phyloP scores from a whole-genome alignment of 2,329 filamentous ascomycete species.

The Verticillium albo-atrum region DNA sequence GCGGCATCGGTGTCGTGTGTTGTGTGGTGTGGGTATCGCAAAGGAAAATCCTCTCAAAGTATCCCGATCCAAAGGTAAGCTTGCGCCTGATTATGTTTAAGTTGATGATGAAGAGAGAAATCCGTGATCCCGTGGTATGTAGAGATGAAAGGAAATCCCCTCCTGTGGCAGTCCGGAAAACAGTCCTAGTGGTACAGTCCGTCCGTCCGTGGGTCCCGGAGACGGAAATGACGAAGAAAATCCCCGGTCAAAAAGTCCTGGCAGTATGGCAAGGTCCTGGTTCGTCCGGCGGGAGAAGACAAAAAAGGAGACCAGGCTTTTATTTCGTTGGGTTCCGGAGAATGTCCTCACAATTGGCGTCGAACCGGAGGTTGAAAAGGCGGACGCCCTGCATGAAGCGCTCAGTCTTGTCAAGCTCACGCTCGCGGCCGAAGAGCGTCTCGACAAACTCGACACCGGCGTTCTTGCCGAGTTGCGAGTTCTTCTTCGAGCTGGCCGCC shows the following conservation, averaged over 20 bases:
- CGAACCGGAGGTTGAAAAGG: slow-evolving; percentile 89
- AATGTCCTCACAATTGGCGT: slow-evolving; percentile 93
- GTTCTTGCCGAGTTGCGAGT: slow-evolving; percentile 78
- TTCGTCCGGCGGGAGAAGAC: background rate
- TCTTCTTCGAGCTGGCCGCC: slow-evolving; percentile 64
- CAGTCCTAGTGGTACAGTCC: slow-evolving; percentile 12
- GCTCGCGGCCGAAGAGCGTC: slow-evolving; percentile 87
- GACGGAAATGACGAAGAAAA: background rate
- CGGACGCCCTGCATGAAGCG: slow-evolving; percentile 86
- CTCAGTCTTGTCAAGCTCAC: slow-evolving; percentile 85
- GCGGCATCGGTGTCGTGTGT: slow-evolving; percentile 2
- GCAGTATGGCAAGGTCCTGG: background rate
- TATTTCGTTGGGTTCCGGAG: slow-evolving; percentile 58
- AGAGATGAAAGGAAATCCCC: slow-evolving; percentile 8
- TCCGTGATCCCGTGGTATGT: slow-evolving; percentile 6
- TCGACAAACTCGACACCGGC: slow-evolving; percentile 94
- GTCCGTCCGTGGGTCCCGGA: slow-evolving; percentile 2
- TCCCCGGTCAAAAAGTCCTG: background rate
- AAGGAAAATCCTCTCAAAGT: slow-evolving; percentile 7
- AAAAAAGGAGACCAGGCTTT: slow-evolving; percentile 1
- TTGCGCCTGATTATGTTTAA: slow-evolving; percentile 13
- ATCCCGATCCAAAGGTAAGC: slow-evolving; percentile 9
- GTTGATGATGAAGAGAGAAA: slow-evolving; percentile 11
- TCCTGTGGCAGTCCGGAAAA: slow-evolving; percentile 8
- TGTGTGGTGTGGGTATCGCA: slow-evolving; percentile 14